phyloP scores from a whole-genome alignment of 306 rosid species.

The Sindora glabra region DNA sequence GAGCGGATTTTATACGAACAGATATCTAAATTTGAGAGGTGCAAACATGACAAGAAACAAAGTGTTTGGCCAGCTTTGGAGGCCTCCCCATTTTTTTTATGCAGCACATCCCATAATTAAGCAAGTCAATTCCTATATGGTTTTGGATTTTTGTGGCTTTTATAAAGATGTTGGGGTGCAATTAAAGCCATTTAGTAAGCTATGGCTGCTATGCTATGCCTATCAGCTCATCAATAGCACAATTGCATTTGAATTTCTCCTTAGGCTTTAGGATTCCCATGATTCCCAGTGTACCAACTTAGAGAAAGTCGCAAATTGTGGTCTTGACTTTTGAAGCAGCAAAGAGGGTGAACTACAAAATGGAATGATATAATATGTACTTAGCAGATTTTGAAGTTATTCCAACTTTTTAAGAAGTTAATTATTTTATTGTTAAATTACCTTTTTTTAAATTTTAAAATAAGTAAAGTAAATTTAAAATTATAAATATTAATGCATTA shows the following conservation, averaged over 20 bases:
- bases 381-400: neutral
- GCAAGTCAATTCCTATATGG: neutral
- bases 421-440: no score
- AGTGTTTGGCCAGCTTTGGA: constrained; percentile 16
- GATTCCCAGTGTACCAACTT: no score
- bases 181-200: constrained; percentile 3
- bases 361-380: neutral
- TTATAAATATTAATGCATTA: no score
- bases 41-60: constrained; percentile 29
- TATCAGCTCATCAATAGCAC: constrained; percentile 2
- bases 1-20: constrained; percentile 8
- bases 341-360: neutral
- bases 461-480: no score
- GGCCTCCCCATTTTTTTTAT: neutral
- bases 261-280: constrained; percentile 5
- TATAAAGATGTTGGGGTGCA: neutral
- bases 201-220: constrained; percentile 6
- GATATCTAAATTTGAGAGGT: constrained; percentile 5
- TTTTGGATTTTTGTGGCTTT: neutral
- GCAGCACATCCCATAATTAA: neutral
- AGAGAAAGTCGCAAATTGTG: constrained; percentile 17
- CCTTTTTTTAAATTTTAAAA: no score
- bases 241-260: neutral
- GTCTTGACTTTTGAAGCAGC: constrained; percentile 17
- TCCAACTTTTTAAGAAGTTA: no score